phyloP scores from a whole-genome alignment of 805 yeast genomes.

The Yamadazyma laniorum region DNA sequence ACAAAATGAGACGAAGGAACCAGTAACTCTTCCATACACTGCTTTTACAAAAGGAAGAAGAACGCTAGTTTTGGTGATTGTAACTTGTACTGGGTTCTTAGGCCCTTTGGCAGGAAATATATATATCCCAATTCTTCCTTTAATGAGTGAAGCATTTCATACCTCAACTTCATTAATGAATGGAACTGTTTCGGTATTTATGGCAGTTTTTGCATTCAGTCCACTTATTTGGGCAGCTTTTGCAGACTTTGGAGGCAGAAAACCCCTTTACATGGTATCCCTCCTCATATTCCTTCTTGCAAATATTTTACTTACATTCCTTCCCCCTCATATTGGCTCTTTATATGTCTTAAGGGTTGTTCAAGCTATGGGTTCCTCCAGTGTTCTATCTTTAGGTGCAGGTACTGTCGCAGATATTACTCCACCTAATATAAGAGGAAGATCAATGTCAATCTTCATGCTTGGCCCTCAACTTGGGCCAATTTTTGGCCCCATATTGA shows the following conservation, averaged over 20 bases:
- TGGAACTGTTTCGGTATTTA: constrained; percentile 57
- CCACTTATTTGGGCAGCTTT: constrained; percentile 56
- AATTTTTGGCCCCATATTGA: constrained; percentile 34
- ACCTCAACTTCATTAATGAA: constrained; percentile 45
- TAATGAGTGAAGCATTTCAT: constrained; percentile 38
- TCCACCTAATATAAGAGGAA: constrained; percentile 30
- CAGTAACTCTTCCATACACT: constrained; percentile 21
- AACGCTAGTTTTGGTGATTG: constrained; percentile 33
- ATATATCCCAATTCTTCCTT: constrained; percentile 53
- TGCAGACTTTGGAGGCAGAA: constrained; percentile 53
- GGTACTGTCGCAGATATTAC: constrained; percentile 35
- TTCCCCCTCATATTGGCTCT: constrained; percentile 30
- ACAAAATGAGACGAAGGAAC: too few species aligned
- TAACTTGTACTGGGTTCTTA: constrained; percentile 49
- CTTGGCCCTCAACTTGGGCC: constrained; percentile 42
- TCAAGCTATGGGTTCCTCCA: constrained; percentile 40
- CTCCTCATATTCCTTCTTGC: constrained; percentile 26
- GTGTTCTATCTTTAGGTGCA: constrained; percentile 36
- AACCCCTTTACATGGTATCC: constrained; percentile 27
- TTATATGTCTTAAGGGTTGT: constrained; percentile 30
- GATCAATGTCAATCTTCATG: constrained; percentile 33
- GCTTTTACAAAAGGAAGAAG: constrained; percentile 32
- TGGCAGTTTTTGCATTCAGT: constrained; percentile 54
- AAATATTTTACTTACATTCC: constrained; percentile 27
- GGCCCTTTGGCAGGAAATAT: constrained; percentile 61